Base-by-base conservation (phyloP, 2,329 filamentous ascomycete genomes). In the Arachnomyces sp. region DNA sequence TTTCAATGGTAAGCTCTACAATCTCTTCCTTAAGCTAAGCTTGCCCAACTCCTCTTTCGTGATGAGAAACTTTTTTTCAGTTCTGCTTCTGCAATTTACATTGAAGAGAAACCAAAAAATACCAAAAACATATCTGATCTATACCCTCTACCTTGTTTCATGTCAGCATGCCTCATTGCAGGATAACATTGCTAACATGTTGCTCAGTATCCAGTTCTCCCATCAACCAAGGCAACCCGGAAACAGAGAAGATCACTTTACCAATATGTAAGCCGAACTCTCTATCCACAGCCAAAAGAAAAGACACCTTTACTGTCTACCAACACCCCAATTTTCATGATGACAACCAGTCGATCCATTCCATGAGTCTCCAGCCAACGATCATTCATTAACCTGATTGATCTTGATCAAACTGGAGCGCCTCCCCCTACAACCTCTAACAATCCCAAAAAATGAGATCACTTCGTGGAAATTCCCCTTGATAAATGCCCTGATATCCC, bases 271-370 rank as follows among this genome's bases (percentile, higher is more conserved):
- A 25, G 21, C 21, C 9, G 21, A 25, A 25, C 21, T 25, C 21
- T 25, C 21, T 25, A 9, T 25, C 9, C 21, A 25, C n/a, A n/a
- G n/a, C n/a, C n/a, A n/a, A n/a, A 25, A 25, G 21, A 5, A 25
- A 25, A 25, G 21, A 25, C 21, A 25, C 9, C 21, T 25, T 9
- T 5, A 30, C 28, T 25, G 43, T 39, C 38, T 34, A 35, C 25
- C 40, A 44, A 18, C 34, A n/a, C 35, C 39, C 21, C 36, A 48
- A 34, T 52, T 52, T 63, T 62, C 52, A 74, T 69, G 73, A 77
- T 73, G 73, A 74, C 71, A 74, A 66, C 69, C 61, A 75, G 73
- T 75, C 70, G 72, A 77, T 77, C 73, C 73, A 76, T 77, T 77
- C 73, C 73, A 76, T 61, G 72, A 76, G 51, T 63, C 63, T 63